Evolutionary conservation across 106 monocot genomes (phyloP).

Genomic region (Cymbidium sinense): DNA sequence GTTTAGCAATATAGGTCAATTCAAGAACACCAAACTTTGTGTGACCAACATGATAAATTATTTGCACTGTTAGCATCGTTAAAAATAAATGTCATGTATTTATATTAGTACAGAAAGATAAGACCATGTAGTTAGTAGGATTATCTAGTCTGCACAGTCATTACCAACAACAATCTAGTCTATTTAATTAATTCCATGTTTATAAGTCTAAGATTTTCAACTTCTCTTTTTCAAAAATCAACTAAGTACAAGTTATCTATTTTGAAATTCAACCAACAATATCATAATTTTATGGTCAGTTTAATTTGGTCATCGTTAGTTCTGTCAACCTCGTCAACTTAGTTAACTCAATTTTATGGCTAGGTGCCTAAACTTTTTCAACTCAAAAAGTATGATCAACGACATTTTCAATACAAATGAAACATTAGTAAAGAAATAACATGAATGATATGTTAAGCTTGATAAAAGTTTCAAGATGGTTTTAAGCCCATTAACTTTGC

Average conservation of each 20-base stretch:
- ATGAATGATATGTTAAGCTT: neutral
- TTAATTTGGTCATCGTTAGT: neutral
- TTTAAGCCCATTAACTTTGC: neutral
- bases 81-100: neutral
- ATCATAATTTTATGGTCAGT: neutral
- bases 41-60: neutral
- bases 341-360: too few species aligned
- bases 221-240: neutral
- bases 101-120: neutral
- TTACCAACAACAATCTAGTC: neutral
- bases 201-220: neutral
- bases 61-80: neutral
- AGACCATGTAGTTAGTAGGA: neutral
- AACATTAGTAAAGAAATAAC: neutral
- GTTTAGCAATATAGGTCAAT: neutral
- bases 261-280: neutral
- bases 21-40: neutral
- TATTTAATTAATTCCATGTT: neutral
- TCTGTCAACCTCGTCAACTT: neutral
- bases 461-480: neutral
- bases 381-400: neutral
- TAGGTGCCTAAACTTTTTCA: neutral
- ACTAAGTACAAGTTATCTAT: neutral
- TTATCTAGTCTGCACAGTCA: neutral
- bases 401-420: neutral